Percentiles rank a stretch among this genome's conserved stretches.
These are phyloP conservation scores for Fusarium illudens DNA, from an alignment of 2,329 filamentous ascomycete species.

Conservation along the genomic window DNA sequence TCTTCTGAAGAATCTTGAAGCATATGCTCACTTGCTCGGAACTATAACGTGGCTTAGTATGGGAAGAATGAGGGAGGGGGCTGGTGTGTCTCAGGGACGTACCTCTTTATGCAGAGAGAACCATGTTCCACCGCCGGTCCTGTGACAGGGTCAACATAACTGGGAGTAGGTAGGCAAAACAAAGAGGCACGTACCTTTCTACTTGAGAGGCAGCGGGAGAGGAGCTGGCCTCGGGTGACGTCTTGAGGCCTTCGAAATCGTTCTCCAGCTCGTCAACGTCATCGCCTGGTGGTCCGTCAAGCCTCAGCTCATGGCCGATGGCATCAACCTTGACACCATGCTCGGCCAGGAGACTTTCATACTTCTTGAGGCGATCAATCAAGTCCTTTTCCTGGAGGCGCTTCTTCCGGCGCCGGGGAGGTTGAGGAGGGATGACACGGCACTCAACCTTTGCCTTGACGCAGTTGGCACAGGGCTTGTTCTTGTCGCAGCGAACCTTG, in stretches of 20 bases:
- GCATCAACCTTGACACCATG: constrained; percentile 75
- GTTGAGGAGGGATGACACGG: constrained; percentile 63
- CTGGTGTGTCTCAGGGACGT: constrained; percentile 22
- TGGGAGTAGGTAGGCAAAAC: neutral
- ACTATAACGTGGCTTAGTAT: constrained; percentile 49
- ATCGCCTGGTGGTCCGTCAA: constrained; percentile 49
- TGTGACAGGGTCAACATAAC: constrained; percentile 20
- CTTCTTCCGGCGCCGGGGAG: constrained; percentile 67
- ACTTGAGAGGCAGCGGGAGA: constrained; percentile 44
- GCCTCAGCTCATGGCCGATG: constrained; percentile 59
- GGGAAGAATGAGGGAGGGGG: too few relatives aligned
- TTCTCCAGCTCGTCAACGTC: constrained; percentile 66
- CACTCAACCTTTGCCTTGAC: constrained; percentile 70
- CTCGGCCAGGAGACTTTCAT: constrained; percentile 71
- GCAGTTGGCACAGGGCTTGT: constrained; percentile 75
- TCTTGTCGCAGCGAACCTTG: constrained; percentile 78
- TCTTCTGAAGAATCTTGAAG: constrained; percentile 65
- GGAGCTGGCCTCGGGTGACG: constrained; percentile 57
- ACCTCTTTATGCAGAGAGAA: constrained; percentile 64
- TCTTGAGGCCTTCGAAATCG: constrained; percentile 63
- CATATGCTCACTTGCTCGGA: constrained; percentile 58
- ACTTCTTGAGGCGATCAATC: constrained; percentile 72
- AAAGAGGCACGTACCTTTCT: constrained; percentile 38
- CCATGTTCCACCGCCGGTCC: constrained; percentile 48
- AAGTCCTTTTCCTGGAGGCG: constrained; percentile 75